Base-by-base conservation (phyloP, 2,329 filamentous ascomycete species). In the Atkinsonella texensis region DNA sequence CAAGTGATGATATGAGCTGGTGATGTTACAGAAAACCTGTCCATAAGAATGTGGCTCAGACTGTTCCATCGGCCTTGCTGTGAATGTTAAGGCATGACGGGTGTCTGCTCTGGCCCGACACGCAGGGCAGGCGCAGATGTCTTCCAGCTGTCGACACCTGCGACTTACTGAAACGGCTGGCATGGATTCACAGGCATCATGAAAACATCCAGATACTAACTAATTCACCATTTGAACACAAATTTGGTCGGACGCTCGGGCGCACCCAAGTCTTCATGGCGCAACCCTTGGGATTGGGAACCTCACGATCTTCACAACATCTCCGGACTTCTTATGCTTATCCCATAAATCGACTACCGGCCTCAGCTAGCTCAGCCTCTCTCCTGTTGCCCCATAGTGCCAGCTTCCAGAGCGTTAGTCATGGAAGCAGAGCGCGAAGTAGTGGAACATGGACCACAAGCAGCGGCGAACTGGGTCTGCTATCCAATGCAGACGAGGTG, bases 401-500 rank as follows among this genome's bases (percentile, higher is more conserved):
- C 11, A 60, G 58, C 13, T 41, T 61, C 12, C 61, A 63, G 38
- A 59, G 59, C 49, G 48, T 59, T 13, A 54, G 52, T 23, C 53
- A 53, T 17, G 55, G 56, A 17, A 51, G 55, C 18, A 61, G 56
- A 23, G 57, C 67, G 48, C 63, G 62, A 49, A 75, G 68, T 55
- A 80, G 75, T 59, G 74, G 71, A 42, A 81, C 76, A 3, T 83
- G 80, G 80, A 74, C 76, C 0, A 75, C 76, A 17, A 77, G 75
- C 42, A 79, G 74, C 52, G 74, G 73, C 40, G 76, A 76, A 33
- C 58, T 70, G 17, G 74, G 69, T 2, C 60, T 72, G 15, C 59
- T 73, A 33, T 72, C 69, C 18, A 75, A 80, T 50, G 66, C 66
- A 4, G 77, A 79, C 41, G 73, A 74, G 32, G 62, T 74, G 15